These are phyloP conservation scores for Seiridium unicorne DNA, from an alignment of 2,329 filamentous ascomycete genomes.

Conservation along the genomic window DNA sequence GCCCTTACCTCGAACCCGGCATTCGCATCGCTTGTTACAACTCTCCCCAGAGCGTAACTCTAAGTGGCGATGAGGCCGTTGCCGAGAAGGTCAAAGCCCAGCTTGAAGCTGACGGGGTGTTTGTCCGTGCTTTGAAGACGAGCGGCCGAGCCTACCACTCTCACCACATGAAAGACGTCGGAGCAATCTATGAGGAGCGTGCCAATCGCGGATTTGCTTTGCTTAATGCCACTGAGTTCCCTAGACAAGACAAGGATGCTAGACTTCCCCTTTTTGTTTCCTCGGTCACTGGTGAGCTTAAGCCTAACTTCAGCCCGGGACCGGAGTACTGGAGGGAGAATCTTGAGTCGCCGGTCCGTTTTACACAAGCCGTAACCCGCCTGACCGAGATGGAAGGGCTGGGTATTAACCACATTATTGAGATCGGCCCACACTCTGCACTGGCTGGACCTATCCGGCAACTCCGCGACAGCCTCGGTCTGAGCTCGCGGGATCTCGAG, in stretches of 20 bases:
- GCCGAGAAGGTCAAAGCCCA: neutral
- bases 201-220: neutral
- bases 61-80: neutral
- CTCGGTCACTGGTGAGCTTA: neutral
- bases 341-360: neutral
- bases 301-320: neutral
- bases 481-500: slow-evolving; percentile 9
- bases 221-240: neutral
- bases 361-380: neutral
- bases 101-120: neutral
- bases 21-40: neutral
- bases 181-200: neutral
- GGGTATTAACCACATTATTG: slow-evolving; percentile 8
- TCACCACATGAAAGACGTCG: neutral
- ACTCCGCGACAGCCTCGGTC: slow-evolving; percentile 8
- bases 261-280: neutral
- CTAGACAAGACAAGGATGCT: neutral
- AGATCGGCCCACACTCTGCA: slow-evolving; percentile 13
- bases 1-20: neutral
- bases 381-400: neutral
- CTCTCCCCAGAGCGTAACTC: neutral
- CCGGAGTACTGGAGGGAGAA: neutral
- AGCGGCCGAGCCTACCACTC: neutral
- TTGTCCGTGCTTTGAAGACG: neutral
- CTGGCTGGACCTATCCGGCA: slow-evolving; percentile 10